A percentile compares a stretch with the other conserved stretches of the same genome.
Evolutionary conservation across 768 basidiomycete species (phyloP).

Genomic region (Rhizopogon vesiculosus): DNA sequence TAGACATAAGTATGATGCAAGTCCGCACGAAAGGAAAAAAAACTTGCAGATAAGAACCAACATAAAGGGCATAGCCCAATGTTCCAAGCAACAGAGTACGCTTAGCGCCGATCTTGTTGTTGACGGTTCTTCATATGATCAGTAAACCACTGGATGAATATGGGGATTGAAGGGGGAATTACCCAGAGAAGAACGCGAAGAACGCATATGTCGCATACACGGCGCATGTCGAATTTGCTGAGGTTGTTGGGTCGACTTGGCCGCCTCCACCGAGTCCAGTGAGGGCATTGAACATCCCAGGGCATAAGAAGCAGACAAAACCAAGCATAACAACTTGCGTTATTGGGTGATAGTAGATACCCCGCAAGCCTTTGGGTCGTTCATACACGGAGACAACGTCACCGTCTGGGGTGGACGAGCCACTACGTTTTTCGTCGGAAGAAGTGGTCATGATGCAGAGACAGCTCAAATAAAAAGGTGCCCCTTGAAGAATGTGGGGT

Average conservation of each 20-base stretch:
- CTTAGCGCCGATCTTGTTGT: conserved; percentile 70
- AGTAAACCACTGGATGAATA: background rate
- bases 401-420: background rate
- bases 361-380: conserved; percentile 45
- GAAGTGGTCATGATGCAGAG: background rate
- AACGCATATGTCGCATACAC: conserved; percentile 59
- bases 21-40: background rate
- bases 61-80: conserved; percentile 69
- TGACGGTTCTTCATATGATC: conserved; percentile 50
- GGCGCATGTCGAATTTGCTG: conserved; percentile 67
- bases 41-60: conserved; percentile 63
- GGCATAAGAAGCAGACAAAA: conserved; percentile 54
- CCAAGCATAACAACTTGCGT: conserved; percentile 63
- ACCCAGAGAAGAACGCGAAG: conserved; percentile 66
- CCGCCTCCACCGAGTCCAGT: conserved; percentile 78
- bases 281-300: conserved; percentile 72
- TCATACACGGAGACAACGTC: conserved; percentile 21
- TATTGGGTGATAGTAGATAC: conserved; percentile 52
- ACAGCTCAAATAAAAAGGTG: background rate
- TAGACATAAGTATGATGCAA: background rate
- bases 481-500: background rate
- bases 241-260: conserved; percentile 57
- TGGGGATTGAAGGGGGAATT: conserved; percentile 8
- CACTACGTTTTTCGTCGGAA: conserved; percentile 1
- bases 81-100: conserved; percentile 70